Percentiles rank a stretch among this genome's conserved stretches.
These are phyloP conservation scores for Psilocybe azurescens DNA, from an alignment of 768 basidiomycete species.

Conservation along the genomic window DNA sequence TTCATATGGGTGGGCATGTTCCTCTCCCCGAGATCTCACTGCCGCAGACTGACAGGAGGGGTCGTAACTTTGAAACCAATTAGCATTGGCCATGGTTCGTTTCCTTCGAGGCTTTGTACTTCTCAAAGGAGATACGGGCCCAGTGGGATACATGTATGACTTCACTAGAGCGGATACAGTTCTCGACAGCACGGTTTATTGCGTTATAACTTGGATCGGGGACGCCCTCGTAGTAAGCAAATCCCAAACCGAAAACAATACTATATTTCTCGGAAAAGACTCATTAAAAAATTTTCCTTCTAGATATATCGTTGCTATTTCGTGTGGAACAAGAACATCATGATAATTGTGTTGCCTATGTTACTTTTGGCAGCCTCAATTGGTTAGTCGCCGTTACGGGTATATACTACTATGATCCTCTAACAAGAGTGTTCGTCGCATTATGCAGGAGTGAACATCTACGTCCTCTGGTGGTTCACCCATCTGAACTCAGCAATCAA, in stretches of 20 bases:
- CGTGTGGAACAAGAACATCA: constrained; percentile 28
- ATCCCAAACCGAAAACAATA: not conserved
- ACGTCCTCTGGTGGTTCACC: constrained; percentile 29
- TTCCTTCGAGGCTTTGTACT: constrained; percentile 27
- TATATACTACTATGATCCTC: not conserved
- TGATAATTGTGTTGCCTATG: constrained; percentile 26
- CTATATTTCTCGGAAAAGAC: too few relatives aligned
- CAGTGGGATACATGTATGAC: constrained; percentile 27
- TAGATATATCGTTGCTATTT: constrained; percentile 36
- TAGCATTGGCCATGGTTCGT: constrained; percentile 21
- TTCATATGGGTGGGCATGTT: not conserved
- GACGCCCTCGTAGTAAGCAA: constrained; percentile 26
- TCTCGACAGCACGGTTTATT: constrained; percentile 27
- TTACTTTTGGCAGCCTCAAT: constrained; percentile 26
- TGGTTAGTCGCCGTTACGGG: constrained; percentile 17
- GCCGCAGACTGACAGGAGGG: too few relatives aligned
- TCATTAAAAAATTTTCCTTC: not conserved
- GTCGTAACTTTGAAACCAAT: not conserved
- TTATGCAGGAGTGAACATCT: constrained; percentile 20
- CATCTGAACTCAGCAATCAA: constrained; percentile 16
- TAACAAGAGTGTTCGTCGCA: not conserved
- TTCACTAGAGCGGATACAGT: constrained; percentile 28
- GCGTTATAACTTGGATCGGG: constrained; percentile 32
- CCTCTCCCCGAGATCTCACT: not conserved
- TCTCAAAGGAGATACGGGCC: constrained; percentile 18